Base-by-base conservation (phyloP, 2,329 filamentous ascomycete species). In the Venturia pyrina region DNA sequence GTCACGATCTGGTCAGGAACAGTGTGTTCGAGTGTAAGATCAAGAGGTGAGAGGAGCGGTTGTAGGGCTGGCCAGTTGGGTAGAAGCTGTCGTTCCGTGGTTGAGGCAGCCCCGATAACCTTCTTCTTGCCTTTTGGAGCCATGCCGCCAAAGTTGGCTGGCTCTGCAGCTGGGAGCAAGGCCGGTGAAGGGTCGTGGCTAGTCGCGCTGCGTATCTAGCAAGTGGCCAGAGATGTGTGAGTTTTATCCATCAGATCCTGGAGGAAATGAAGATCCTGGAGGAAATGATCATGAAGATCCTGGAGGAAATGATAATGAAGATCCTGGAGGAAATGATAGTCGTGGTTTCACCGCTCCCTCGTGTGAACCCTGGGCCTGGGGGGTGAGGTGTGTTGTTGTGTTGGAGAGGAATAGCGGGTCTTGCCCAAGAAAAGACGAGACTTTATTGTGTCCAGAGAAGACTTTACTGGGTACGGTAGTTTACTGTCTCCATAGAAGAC, bases 61-160 rank as follows among this genome's bases (percentile, higher is more conserved):
- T 82, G 84, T 74, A 96, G 86, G 28, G 79, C 77, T 44, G 91
- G 90, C 91, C 91, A 93, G 71, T 87, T 80, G 61, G 83, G 83
- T 43, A 80, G 66, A 59, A 50, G 17, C n/a, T 53, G 66, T 62
- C 32, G 37, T 28, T 63, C 56, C 17, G 50, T n/a, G 60, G 50
- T 65, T 60, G 37, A n/a, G 15, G 21, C 34, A 3, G 56, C 17
- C 60, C 13, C 2, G 53, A 24, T 34, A 68, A 43, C 44, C 34
- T 63, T 28, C 43, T 21, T 56, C 41, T 59, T 28, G 64, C 57
- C 17, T 46, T 32, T 65, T 40, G 63, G 63, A 19, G 50, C 62
- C 62, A 64, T 64, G 17, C 5, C 10, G 24, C n/a, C 3, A n/a
- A 1, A n/a, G n/a, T 11, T 50, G 28, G 28, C 28, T 28, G 28